Conservation (phyloP, 2,329 filamentous ascomycete species). For the Akanthomyces lecanii region DNA sequence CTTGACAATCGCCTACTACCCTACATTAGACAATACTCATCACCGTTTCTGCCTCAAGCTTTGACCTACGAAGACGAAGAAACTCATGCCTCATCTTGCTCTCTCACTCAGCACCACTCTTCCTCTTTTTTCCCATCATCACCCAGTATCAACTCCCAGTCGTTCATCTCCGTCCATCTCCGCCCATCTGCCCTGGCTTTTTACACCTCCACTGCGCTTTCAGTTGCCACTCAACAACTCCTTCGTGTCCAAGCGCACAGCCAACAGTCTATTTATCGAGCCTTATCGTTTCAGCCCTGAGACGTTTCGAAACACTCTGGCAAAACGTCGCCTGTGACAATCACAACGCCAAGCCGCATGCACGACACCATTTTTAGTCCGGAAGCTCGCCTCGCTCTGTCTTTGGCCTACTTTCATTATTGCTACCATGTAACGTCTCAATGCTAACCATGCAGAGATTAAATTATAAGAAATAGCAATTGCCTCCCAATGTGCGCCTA, state of each 20-base stretch:
- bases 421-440: background rate
- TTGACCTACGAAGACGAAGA: no score
- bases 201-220: no score
- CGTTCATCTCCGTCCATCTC: no score
- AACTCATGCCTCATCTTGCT: no score
- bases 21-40: no score
- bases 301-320: background rate
- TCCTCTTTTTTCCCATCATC: no score
- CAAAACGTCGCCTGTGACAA: background rate
- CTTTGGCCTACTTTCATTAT: background rate
- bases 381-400: background rate
- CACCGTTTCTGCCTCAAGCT: no score
- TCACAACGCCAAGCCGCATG: background rate
- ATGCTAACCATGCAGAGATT: background rate
- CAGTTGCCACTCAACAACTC: no score
- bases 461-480: background rate
- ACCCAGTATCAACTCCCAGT: no score
- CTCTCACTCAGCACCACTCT: no score
- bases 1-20: no score
- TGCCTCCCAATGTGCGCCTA: background rate
- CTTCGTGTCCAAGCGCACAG: background rate
- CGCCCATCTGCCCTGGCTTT: no score
- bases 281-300: background rate
- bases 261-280: background rate
- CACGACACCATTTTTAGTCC: background rate